These are phyloP conservation scores for Elaeis guineensis DNA, from an alignment of 176 grass and related monocot genomes.

Conservation along the genomic window DNA sequence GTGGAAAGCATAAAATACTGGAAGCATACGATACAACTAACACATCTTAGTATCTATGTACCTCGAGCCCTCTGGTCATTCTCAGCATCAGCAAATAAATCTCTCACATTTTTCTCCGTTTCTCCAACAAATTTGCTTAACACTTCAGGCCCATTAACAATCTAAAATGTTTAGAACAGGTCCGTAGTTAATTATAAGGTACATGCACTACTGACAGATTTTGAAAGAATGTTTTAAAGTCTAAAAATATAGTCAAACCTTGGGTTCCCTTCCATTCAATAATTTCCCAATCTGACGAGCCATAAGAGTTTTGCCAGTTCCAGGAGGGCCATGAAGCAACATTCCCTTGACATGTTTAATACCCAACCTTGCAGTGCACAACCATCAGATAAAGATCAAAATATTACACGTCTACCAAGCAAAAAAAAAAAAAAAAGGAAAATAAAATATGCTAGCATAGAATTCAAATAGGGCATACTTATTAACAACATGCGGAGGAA, in stretches of 20 bases:
- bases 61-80: conserved; percentile 70
- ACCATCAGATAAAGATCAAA: conserved; percentile 5
- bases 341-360: conserved; percentile 98
- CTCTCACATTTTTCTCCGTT: conserved; percentile 96
- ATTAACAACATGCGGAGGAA: conserved; percentile 77
- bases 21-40: background rate
- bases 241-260: conserved; percentile 34
- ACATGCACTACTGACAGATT: no score
- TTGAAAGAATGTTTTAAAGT: no score
- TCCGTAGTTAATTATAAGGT: no score
- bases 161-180: conserved; percentile 12
- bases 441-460: no score
- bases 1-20: conserved; percentile 1
- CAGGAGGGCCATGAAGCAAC: conserved; percentile 86
- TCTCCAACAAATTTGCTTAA: conserved; percentile 98
- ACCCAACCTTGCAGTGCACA: conserved; percentile 54
- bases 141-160: conserved; percentile 90
- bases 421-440: no score
- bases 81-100: conserved; percentile 96
- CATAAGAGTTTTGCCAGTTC: conserved; percentile 99
- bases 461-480: conserved; percentile 17
- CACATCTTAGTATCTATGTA: conserved; percentile 5
- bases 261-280: conserved; percentile 90
- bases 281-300: conserved; percentile 96
- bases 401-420: no score